These are phyloP conservation scores for Pyricularia pennisetigena DNA, from an alignment of 2,329 filamentous ascomycete genomes.

Conservation along the genomic window DNA sequence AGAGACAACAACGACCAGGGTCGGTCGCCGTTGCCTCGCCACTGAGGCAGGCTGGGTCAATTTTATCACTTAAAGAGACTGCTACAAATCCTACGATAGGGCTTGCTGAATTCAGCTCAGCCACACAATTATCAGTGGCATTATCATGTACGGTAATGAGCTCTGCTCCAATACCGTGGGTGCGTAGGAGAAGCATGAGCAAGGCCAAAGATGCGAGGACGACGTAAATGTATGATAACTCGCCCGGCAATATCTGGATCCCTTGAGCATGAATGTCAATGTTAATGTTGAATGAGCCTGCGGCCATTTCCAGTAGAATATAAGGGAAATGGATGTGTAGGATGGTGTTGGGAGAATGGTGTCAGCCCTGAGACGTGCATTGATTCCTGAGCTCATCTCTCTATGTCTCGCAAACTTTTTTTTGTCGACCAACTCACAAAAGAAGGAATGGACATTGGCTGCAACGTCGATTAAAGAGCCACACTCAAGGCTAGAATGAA, in stretches of 20 bases:
- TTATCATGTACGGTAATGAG: background rate
- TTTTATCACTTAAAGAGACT: background rate
- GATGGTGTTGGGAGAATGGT: background rate
- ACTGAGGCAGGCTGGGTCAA: background rate
- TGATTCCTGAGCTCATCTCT: too few relatives aligned
- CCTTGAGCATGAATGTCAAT: background rate
- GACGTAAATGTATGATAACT: background rate
- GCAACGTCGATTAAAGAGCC: too few relatives aligned
- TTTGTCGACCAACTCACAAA: background rate
- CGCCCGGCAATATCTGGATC: background rate
- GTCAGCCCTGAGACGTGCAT: background rate
- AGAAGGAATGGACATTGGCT: too few relatives aligned
- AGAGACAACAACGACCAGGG: background rate
- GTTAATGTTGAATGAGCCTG: background rate
- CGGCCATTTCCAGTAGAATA: background rate
- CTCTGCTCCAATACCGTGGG: background rate
- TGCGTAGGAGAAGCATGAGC: background rate
- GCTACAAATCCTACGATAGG: background rate
- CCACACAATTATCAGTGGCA: too few relatives aligned
- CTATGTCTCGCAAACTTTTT: background rate
- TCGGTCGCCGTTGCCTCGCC: background rate
- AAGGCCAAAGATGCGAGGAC: background rate
- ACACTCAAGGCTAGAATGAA: background rate
- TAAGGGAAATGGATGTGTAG: background rate
- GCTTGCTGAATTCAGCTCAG: background rate